Base-by-base conservation (phyloP, 129 eudicot species). In the Arctium minus region DNA sequence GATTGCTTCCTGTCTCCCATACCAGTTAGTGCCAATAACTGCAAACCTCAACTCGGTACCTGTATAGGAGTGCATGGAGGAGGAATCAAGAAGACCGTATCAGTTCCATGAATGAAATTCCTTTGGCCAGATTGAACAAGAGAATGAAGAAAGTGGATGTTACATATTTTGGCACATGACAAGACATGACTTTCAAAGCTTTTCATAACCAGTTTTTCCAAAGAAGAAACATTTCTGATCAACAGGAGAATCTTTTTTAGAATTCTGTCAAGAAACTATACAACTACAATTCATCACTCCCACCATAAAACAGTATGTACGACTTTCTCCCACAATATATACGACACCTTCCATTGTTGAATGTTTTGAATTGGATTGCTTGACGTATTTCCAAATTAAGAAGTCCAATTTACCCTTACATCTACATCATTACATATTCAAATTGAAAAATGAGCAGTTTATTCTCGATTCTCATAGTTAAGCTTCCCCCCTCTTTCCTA, bases 11-110 rank as follows among this genome's bases (percentile, higher is more conserved):
- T 75, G 87, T 79, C 79, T 90, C 48, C 82, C 77, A 77, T 76
- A 80, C 98, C 97, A 94, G 88, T 81, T 70, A 8, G 87, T 32
- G 65, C 91, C 92, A 44, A 73, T 48, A 33, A 88, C 78, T 8
- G 85, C 74, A 81, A 90, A 89, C 82, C 75, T 78, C 82, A 94
- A 70, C 85, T 86, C 84, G 10, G 22, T 39, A 6, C 73, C 84
- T 80, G 73, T 53, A 72, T 46, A 65, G 9, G 8, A 40, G 68
- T 18, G n/a, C 29, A 60, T 60, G 9, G 9, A 60, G 68, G 68
- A 60, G 68, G 29, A 60, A 60, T 60, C 68, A 60, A 60, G 27
- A 5, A 60, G 68, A 60, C 68, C 3, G 17, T 87, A 80, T 86
- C 84, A 17, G 86, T 17, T 8, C 84, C 93, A 88, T 78, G 1